Percentiles rank a stretch among this genome's conserved stretches.
These are phyloP conservation scores for Emericellopsis atlantica DNA, from an alignment of 2,329 filamentous ascomycete species.

Conservation along the genomic window DNA sequence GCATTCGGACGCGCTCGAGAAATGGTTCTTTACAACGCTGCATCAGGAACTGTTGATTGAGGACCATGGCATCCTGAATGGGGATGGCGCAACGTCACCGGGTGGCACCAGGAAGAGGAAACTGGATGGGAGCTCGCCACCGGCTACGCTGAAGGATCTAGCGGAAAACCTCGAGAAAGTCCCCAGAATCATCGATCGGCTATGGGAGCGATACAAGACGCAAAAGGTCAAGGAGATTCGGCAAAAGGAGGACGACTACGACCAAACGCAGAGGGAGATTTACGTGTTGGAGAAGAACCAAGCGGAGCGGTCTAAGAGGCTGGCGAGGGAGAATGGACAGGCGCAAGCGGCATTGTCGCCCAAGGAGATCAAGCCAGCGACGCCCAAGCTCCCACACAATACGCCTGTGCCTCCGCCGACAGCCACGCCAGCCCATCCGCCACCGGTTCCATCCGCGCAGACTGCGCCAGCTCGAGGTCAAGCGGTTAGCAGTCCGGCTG, in stretches of 20 bases:
- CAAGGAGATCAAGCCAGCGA: conserved; percentile 15
- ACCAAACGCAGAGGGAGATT: conserved; percentile 54
- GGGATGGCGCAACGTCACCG: conserved; percentile 34
- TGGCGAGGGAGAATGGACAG: conserved; percentile 2
- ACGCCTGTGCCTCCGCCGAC: background rate
- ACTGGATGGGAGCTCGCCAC: conserved; percentile 44
- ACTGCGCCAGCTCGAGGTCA: conserved; percentile 6
- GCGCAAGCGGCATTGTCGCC: conserved; percentile 15
- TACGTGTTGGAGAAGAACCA: conserved; percentile 46
- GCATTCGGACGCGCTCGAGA: conserved; percentile 64
- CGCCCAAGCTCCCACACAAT: too few species aligned
- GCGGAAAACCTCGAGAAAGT: conserved; percentile 55
- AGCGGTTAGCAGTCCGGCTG: conserved; percentile 5
- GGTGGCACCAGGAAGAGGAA: conserved; percentile 57
- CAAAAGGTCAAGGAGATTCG: conserved; percentile 57
- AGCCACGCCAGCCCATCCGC: conserved; percentile 4
- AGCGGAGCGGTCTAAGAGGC: conserved; percentile 20
- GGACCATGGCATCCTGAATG: background rate
- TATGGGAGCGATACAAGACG: conserved; percentile 65
- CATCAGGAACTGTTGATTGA: conserved; percentile 53
- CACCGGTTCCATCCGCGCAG: background rate
- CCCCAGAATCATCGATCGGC: conserved; percentile 55
- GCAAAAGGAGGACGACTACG: conserved; percentile 59
- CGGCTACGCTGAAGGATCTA: conserved; percentile 54
- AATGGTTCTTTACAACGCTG: conserved; percentile 65